These are phyloP conservation scores for Fusarium clavum DNA, from an alignment of 2,329 filamentous ascomycete species.

Conservation along the genomic window DNA sequence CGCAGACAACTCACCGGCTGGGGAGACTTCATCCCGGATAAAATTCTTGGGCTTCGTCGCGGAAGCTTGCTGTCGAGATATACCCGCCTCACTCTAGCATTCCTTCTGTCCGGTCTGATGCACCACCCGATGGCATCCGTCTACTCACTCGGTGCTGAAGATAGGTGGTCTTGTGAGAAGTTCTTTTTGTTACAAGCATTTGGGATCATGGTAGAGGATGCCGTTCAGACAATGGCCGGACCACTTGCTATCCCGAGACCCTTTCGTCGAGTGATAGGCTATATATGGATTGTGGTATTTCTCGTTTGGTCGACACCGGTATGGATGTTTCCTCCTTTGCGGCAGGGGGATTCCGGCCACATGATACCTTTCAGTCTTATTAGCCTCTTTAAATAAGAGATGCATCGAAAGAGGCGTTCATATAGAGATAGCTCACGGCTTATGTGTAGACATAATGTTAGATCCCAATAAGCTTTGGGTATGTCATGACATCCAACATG, in stretches of 20 bases:
- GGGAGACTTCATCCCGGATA: slow-evolving; percentile 8
- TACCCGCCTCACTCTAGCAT: not conserved
- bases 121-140: slow-evolving; percentile 1
- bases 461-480: rapidly evolving
- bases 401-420: rapidly evolving
- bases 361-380: slow-evolving; percentile 4
- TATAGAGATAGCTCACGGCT: rapidly evolving
- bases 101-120: not conserved
- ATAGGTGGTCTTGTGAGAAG: not conserved
- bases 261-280: not conserved
- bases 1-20: not conserved
- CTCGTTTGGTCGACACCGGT: not conserved
- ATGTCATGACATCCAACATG: rapidly evolving
- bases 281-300: not conserved
- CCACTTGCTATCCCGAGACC: not conserved
- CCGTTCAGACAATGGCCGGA: not conserved
- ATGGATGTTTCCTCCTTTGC: not conserved
- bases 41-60: not conserved
- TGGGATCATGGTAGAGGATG: not conserved
- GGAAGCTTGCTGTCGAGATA: not conserved
- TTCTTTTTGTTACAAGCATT: not conserved
- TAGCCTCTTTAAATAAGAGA: rapidly evolving
- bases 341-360: not conserved
- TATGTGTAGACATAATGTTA: not conserved
- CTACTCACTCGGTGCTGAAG: not conserved